A percentile compares a stretch with the other conserved stretches of the same genome.
Conservation (phyloP, 164 flowering plant species). For the Sextonia rubra region DNA sequence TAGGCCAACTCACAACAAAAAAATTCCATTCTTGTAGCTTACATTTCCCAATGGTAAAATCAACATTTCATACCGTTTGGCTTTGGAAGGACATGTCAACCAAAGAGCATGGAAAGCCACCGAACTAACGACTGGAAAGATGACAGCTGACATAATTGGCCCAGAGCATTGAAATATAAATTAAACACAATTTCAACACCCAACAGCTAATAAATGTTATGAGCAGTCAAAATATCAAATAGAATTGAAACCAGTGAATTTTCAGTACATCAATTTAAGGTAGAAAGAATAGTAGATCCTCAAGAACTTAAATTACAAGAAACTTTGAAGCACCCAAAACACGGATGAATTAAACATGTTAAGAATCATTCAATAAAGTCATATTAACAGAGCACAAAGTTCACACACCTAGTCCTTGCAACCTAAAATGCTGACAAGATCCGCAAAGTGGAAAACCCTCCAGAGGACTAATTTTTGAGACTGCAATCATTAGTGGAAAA, state of each 20-base stretch:
- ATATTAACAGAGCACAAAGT: conserved; percentile 1
- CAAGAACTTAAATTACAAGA: conserved; percentile 9
- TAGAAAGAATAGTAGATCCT: conserved; percentile 1
- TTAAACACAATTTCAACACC: no score
- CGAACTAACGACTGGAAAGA: not conserved
- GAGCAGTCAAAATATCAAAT: no score
- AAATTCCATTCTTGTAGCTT: no score
- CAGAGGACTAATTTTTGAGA: not conserved
- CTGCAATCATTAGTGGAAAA: not conserved
- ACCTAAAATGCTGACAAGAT: not conserved
- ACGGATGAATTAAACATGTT: not conserved
- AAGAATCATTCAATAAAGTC: not conserved
- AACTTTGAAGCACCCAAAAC: not conserved
- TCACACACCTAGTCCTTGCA: conserved; percentile 9
- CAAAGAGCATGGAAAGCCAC: no score
- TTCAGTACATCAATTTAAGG: conserved; percentile 3
- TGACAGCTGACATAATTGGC: not conserved
- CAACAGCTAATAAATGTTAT: no score
- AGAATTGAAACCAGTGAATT: conserved; percentile 3
- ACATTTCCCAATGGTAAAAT: no score
- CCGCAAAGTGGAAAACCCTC: conserved; percentile 1
- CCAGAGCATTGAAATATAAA: no score
- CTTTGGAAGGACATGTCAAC: no score
- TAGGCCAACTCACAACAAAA: no score
- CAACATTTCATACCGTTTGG: no score